Evolutionary conservation across 768 basidiomycete genomes (phyloP), one percentile per base, ranked within the genome.

Genomic region (Phlegmacium glaucopus): DNA sequence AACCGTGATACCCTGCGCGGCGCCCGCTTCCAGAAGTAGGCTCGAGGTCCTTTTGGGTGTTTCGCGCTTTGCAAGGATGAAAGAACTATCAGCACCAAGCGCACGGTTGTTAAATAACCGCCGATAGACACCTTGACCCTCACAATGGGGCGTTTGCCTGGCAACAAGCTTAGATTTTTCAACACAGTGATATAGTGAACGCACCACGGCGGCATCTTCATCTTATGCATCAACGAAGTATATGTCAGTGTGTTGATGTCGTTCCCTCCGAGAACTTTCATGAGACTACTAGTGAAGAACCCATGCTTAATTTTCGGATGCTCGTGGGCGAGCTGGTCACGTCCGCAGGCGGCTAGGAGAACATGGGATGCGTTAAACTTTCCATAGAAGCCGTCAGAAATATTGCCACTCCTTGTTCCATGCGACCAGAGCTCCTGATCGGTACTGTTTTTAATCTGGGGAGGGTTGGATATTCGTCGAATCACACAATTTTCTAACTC

Each of bases 331-430:
- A 52, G 35, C 39, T 74, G 64, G 1, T 65, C 58, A 5, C 63
- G 54, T 1, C 69, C 61, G 45, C 75, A 75, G 1, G 75, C 73
- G 4, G 75, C 73, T 12, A 75, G 56, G 3, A 76, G 63, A 16
- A 76, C 63, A 50, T 74, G 71, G 0, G 72, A 73, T 1, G 55
- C 59, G 32, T 65, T 58, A 32, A 61, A 64, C 37, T 58, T 56
- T 34, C 61, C 55, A 1, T 50, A 43, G 28, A 66, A 65, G 10
- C 58, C 57, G 22, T 47, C 4, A 4, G 58, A 42, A 9, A 58
- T 38, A 25, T 50, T 51, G 7, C 64, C 53, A 4, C 48, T 50
- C 9, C 49, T 42, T 13, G 44, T 38, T 4, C 42, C 52, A 17
- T 25, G 29, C 2, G 53, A 42, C 48, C 57, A 56, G 11, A 71